Evolutionary conservation across 345 rosid species (phyloP), one percentile per base, ranked within the genome.

Genomic region (Xanthoceras sorbifolium): DNA sequence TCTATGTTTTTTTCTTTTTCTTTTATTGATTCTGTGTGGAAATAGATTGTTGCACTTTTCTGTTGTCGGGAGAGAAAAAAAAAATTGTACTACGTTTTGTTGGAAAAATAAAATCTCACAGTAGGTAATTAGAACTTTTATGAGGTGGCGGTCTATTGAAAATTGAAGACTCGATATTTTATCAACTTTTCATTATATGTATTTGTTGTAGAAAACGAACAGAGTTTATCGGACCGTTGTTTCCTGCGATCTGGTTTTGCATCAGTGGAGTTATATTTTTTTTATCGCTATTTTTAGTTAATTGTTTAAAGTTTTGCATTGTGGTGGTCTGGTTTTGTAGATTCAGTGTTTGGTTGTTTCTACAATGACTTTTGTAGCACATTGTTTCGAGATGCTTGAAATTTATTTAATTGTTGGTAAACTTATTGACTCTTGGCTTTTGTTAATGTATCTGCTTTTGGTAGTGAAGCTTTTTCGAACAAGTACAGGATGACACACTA

Each of bases 221-320:
- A 34, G 44, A n/a, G n/a, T 5, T 7, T 29, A 23, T 32, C 2
- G 20, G 28, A 40, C n/a, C 6, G 55, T 61, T 38, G 6, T n/a
- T 28, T 76, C n/a, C 11, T 63, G 54, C 46, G 76, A 63, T 78
- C 66, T 71, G 77, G 22, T 64, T 65, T 46, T n/a, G 48, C 32
- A 28, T 9, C 17, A 20, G 55, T 40, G 40, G 36, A 11, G 36
- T 59, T 26, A 5, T 23, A 17, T 26, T 12, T 31, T 15, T 63
- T 61, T 61, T n/a, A n/a, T 10, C 36, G 1, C 17, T 36, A 38
- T n/a, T 65, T 38, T 36, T 42, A 26, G 22, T 42, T 61, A 12
- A 9, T 9, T 7, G 34, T 64, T 17, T 50, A 0, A 17, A 18
- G 40, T 75, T 50, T 44, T 44, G n/a, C 20, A 17, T 44, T 10